Percentiles rank a stretch among this genome's conserved stretches.
These are phyloP conservation scores for Daldinia eschscholtzii DNA, from an alignment of 2,329 filamentous ascomycete species.

Conservation along the genomic window DNA sequence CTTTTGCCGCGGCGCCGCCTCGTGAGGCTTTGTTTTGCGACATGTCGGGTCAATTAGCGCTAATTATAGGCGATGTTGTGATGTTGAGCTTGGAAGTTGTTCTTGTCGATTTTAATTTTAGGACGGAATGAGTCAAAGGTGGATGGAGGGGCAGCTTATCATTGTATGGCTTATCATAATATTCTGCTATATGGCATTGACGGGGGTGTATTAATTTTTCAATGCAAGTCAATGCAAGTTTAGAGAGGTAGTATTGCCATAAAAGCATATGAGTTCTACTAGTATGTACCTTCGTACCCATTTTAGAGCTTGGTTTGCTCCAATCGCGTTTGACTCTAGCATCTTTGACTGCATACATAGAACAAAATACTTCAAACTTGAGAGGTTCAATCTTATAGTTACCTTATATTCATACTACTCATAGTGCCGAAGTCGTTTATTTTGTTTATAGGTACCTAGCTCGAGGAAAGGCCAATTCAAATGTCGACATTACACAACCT, in stretches of 20 bases:
- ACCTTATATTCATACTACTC: no score
- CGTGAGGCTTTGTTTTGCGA: conserved; percentile 49
- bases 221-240: not conserved
- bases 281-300: not conserved
- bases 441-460: no score
- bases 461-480: no score
- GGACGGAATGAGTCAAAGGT: conserved; percentile 31
- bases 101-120: conserved; percentile 10
- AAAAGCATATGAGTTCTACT: not conserved
- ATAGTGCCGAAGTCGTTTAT: no score
- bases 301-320: not conserved
- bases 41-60: conserved; percentile 36
- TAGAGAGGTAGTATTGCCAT: not conserved
- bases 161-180: not conserved
- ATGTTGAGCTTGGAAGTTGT: conserved; percentile 2
- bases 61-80: conserved; percentile 8
- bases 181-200: not conserved
- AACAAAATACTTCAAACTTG: no score
- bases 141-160: conserved; percentile 31
- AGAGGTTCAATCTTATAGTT: no score
- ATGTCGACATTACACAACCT: no score
- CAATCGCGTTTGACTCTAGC: not conserved
- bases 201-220: not conserved
- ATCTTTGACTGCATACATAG: not conserved
- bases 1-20: conserved; percentile 57